phyloP scores from a whole-genome alignment of 768 basidiomycete species.

The Leccinum barrowsii region DNA sequence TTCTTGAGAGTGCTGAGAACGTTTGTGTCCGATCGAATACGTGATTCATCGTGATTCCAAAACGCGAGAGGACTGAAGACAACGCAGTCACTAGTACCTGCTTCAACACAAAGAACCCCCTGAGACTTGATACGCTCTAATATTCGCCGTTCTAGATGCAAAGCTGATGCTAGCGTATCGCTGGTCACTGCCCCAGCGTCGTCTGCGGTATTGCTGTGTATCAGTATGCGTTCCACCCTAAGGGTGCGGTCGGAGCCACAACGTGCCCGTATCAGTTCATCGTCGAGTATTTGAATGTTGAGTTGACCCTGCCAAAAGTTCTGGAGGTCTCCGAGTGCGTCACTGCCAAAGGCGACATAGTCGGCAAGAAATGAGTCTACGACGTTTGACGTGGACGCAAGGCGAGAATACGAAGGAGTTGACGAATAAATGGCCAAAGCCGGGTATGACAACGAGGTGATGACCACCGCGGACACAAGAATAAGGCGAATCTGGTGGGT shows the following conservation, averaged over 20 bases:
- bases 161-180: constrained; percentile 57
- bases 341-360: constrained; percentile 48
- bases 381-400: constrained; percentile 52
- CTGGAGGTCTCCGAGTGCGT: constrained; percentile 60
- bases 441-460: constrained; percentile 88
- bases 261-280: constrained; percentile 66
- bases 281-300: constrained; percentile 61
- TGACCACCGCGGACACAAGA: constrained; percentile 82
- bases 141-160: constrained; percentile 59
- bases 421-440: constrained; percentile 82
- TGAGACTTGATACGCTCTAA: constrained; percentile 42
- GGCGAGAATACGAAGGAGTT: constrained; percentile 57
- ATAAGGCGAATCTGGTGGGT: constrained; percentile 89
- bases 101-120: constrained; percentile 52
- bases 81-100: constrained; percentile 54
- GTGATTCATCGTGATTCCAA: constrained; percentile 62
- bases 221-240: constrained; percentile 73
- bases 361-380: constrained; percentile 59
- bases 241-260: constrained; percentile 68
- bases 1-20: constrained; percentile 58
- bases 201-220: constrained; percentile 48
- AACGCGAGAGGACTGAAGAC: constrained; percentile 71
- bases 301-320: constrained; percentile 69
- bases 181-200: constrained; percentile 54
- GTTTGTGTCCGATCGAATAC: constrained; percentile 50